Conservation (phyloP, 805 yeast genomes). For the Debaryomyces hansenii region DNA sequence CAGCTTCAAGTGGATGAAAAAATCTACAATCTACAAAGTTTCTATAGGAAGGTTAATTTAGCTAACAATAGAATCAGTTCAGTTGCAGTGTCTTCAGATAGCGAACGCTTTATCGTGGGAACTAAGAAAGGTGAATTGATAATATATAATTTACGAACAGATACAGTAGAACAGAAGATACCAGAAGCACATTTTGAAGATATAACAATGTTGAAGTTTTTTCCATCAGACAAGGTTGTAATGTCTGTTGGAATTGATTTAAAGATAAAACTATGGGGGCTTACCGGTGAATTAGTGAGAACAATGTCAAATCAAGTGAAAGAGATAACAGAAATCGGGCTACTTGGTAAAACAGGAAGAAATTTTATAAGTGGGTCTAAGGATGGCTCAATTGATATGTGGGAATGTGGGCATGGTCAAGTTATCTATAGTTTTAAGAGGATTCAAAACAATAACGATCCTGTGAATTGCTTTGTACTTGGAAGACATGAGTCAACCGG, state of each 20-base stretch:
- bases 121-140: constrained; percentile 11
- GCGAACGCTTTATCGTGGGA: constrained; percentile 11
- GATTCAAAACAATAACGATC: constrained; percentile 17
- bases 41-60: not conserved
- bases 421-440: constrained; percentile 36
- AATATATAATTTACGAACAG: constrained; percentile 7
- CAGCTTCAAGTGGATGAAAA: not conserved
- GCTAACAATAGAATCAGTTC: constrained; percentile 3
- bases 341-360: constrained; percentile 64
- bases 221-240: constrained; percentile 66
- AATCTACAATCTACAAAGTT: constrained; percentile 1
- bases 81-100: not conserved
- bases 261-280: constrained; percentile 62
- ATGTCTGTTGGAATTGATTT: constrained; percentile 61
- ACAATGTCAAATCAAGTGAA: constrained; percentile 50
- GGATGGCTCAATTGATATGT: constrained; percentile 59
- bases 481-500: constrained; percentile 3
- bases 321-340: constrained; percentile 46
- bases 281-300: constrained; percentile 27
- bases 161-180: constrained; percentile 7
- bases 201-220: constrained; percentile 45
- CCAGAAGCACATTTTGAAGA: constrained; percentile 51
- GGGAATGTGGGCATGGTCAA: constrained; percentile 68
- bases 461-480: constrained; percentile 16
- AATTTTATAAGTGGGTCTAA: constrained; percentile 56